A percentile compares a stretch with the other conserved stretches of the same genome.
Evolutionary conservation across 2,329 filamentous ascomycete species (phyloP).

Genomic region (Colletotrichum sp.): DNA sequence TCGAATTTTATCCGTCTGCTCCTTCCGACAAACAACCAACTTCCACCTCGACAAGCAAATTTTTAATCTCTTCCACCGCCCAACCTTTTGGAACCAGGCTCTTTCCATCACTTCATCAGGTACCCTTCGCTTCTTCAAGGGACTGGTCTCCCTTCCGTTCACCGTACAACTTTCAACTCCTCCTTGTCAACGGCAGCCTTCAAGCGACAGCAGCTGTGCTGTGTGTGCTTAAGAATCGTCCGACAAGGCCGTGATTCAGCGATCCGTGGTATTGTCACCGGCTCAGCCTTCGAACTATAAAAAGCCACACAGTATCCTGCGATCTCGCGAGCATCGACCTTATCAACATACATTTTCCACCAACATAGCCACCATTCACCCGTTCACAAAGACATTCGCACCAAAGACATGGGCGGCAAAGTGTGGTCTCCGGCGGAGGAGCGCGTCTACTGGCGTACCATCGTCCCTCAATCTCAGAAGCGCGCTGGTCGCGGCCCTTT

Average conservation of each 20-base stretch:
- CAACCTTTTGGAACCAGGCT: not conserved
- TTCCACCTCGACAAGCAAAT: not conserved
- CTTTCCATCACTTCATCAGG: not conserved
- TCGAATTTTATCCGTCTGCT: not conserved
- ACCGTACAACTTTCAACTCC: not conserved
- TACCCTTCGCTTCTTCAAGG: not conserved
- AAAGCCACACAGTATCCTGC: not conserved
- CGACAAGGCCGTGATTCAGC: not conserved
- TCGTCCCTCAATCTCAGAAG: constrained; percentile 42
- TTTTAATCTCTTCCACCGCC: not conserved
- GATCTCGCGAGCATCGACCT: not conserved
- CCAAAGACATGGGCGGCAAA: constrained; percentile 53
- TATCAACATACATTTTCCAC: not conserved
- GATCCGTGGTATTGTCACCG: not conserved
- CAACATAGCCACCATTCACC: not conserved
- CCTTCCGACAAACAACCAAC: not conserved
- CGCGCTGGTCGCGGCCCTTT: constrained; percentile 29
- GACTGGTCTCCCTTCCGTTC: not conserved
- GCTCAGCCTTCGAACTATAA: not conserved
- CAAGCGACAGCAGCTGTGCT: not conserved
- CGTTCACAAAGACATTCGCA: not conserved
- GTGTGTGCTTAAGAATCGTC: not conserved
- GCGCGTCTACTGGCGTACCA: constrained; percentile 50
- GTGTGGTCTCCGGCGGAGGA: constrained; percentile 56
- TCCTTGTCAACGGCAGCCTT: not conserved